These are phyloP conservation scores for Gremmenia infestans DNA, from an alignment of 2,329 filamentous ascomycete species.

Conservation along the genomic window DNA sequence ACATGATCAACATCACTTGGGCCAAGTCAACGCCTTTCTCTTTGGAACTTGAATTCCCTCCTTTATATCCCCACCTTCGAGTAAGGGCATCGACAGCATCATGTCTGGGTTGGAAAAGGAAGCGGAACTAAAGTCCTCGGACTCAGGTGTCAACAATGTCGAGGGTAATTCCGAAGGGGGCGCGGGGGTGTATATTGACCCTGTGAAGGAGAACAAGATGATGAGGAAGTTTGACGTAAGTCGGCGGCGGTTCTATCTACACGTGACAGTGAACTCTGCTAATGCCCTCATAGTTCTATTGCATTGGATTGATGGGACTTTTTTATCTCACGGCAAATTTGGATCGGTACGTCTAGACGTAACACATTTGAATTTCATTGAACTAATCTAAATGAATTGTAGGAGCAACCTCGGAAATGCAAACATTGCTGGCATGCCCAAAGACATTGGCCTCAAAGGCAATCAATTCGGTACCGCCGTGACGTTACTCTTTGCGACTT, in stretches of 20 bases:
- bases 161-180: neutral
- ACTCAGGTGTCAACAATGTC: neutral
- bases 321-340: conserved; percentile 50
- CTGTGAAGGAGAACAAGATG: conserved; percentile 39
- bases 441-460: conserved; percentile 11
- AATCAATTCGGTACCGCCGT: conserved; percentile 26
- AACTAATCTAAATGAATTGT: neutral
- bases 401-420: conserved; percentile 15
- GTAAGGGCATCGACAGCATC: neutral
- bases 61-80: no score
- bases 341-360: conserved; percentile 35
- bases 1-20: no score
- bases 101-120: neutral
- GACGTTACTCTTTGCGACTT: conserved; percentile 46
- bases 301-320: conserved; percentile 41
- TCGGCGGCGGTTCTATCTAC: neutral
- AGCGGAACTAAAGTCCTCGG: neutral
- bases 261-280: neutral
- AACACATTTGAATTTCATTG: neutral
- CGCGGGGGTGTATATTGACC: conserved; percentile 33
- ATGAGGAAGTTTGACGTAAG: conserved; percentile 42
- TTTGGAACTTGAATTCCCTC: no score
- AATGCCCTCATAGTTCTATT: conserved; percentile 24
- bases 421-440: conserved; percentile 15
- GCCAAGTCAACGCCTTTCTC: no score